These are phyloP conservation scores for Brassica nigra DNA, from an alignment of 345 rosid species.

Conservation along the genomic window DNA sequence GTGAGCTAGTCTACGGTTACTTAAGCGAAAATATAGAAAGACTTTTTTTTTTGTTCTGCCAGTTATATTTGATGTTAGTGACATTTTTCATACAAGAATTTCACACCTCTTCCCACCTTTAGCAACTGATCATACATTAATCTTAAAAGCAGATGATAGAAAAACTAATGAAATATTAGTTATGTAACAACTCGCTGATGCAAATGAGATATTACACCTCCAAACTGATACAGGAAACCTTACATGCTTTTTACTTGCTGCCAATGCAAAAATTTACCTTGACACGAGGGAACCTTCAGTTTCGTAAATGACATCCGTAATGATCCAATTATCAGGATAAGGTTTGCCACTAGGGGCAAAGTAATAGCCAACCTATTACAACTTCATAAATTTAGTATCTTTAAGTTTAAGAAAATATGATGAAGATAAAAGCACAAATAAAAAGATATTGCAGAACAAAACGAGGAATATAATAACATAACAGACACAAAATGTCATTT, in stretches of 20 bases:
- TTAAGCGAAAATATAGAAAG: background rate
- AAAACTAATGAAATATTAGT: background rate
- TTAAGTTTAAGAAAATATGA: conserved; percentile 13
- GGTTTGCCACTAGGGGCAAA: conserved; percentile 98
- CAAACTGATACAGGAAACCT: background rate
- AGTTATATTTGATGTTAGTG: background rate
- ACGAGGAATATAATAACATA: conserved; percentile 15
- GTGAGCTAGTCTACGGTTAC: conserved; percentile 15
- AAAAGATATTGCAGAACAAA: background rate
- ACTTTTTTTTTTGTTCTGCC: background rate
- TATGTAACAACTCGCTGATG: conserved; percentile 3
- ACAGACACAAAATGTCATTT: conserved; percentile 3
- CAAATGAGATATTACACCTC: conserved; percentile 10
- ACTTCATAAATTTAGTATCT: conserved; percentile 36
- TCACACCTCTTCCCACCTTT: background rate
- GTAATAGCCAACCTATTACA: conserved; percentile 85
- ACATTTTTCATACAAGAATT: conserved; percentile 4
- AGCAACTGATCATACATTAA: conserved; percentile 5
- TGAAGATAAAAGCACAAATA: background rate
- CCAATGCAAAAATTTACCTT: conserved; percentile 49
- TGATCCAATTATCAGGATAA: conserved; percentile 99
- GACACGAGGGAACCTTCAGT: conserved; percentile 81
- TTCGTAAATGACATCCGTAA: conserved; percentile 89
- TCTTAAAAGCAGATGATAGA: background rate
- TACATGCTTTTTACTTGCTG: conserved; percentile 16